These are phyloP conservation scores for Erysimum pusillum DNA, from an alignment of 441 rosid genomes.

Conservation along the genomic window DNA sequence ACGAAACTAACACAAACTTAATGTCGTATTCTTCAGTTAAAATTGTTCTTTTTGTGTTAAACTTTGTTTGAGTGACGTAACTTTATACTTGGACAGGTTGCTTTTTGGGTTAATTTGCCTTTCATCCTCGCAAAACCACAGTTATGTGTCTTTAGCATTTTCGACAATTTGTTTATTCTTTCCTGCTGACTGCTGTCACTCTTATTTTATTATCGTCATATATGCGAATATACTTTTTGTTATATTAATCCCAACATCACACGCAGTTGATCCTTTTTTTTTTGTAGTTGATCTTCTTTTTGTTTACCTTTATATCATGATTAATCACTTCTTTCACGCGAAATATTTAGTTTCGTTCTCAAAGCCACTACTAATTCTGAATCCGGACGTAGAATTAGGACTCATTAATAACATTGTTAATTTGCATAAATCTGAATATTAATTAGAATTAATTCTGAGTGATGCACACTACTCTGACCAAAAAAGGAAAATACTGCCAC, in stretches of 20 bases:
- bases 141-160: conserved; percentile 20
- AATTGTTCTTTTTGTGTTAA: neutral
- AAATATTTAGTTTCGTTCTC: conserved; percentile 26
- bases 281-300: conserved; percentile 14
- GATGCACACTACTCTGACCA: neutral
- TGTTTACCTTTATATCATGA: conserved; percentile 26
- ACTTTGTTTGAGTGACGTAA: neutral
- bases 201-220: neutral
- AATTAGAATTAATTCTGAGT: neutral
- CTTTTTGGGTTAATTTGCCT: conserved; percentile 20
- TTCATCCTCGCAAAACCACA: conserved; percentile 11
- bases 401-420: conserved; percentile 21
- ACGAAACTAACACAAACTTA: too few species aligned
- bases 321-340: conserved; percentile 27
- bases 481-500: too few species aligned
- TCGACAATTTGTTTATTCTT: neutral
- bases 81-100: neutral
- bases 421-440: neutral
- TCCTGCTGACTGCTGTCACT: neutral
- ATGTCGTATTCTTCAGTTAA: too few species aligned
- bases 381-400: conserved; percentile 15
- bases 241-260: conserved; percentile 17
- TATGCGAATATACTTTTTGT: conserved; percentile 17
- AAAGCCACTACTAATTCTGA: conserved; percentile 26
- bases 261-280: neutral